phyloP scores from a whole-genome alignment of 2,329 filamentous ascomycete species.

The Akanthomyces uredinophilus region DNA sequence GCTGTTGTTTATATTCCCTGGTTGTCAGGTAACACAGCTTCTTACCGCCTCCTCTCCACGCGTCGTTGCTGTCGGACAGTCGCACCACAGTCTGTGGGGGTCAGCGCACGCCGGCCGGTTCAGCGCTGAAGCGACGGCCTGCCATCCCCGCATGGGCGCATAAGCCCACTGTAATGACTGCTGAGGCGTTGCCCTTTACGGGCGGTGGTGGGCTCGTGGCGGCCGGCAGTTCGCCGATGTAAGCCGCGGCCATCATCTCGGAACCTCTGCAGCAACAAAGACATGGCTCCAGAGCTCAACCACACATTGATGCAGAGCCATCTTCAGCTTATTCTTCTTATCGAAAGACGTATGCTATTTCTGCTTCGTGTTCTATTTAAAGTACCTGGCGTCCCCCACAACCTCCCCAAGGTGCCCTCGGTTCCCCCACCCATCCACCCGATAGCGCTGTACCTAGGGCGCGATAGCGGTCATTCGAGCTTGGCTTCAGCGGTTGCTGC shows the following conservation, averaged over 20 bases:
- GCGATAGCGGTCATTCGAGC: not conserved
- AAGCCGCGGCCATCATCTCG: too few species aligned
- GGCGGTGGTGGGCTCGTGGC: not conserved
- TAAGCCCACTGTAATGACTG: not conserved
- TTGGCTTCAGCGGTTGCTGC: not conserved
- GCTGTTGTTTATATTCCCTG: not conserved
- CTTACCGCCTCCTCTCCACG: not conserved
- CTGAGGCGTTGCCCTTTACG: not conserved
- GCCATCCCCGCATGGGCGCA: not conserved
- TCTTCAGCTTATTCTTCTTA: too few species aligned
- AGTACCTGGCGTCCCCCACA: not conserved
- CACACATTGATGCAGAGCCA: too few species aligned
- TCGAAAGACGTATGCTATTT: too few species aligned
- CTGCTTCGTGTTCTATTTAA: not conserved
- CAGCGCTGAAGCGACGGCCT: not conserved
- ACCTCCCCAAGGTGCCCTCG: not conserved
- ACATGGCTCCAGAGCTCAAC: too few species aligned
- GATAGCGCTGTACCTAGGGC: not conserved
- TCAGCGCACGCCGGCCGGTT: not conserved
- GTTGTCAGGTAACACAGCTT: not conserved
- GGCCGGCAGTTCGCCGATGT: not conserved
- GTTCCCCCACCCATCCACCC: not conserved
- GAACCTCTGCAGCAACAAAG: too few species aligned
- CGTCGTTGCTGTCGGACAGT: not conserved
- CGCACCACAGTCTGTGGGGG: not conserved